Base-by-base conservation (phyloP, 306 rosid species). In the Vigna radiata region DNA sequence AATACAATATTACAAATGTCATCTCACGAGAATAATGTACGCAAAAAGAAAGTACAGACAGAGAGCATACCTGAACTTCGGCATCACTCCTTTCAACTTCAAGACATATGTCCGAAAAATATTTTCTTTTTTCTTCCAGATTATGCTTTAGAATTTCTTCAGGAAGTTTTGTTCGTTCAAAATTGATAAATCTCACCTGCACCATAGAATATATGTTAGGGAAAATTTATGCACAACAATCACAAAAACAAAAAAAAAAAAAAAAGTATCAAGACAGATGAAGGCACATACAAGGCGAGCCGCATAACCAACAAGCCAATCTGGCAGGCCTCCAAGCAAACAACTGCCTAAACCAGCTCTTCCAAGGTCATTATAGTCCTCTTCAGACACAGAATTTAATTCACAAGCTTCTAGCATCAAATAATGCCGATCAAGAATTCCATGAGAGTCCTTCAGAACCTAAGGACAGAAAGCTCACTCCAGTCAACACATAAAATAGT, bases 261-360 rank as follows among this genome's bases (percentile, higher is more conserved):
- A 54, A 31, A 49, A 55, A 16, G 25, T 31, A 62, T 81, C 49
- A 70, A 73, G n/a, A 72, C 29, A 2, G 68, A 4, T 78, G 69
- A 68, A 54, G 41, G 29, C 63, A 74, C 90, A 73, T 89, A 96
- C 99, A 88, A 96, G 84, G 76, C 98, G 99, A 73, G 99, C 99
- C 2, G 98, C 89, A 88, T 96, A 96, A 29, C 94, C 96, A 79
- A 96, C 90, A 58, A 93, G 84, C 99, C 99, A 96, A 81, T 96
- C 96, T 59, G 99, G 99, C 77, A 96, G 84, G 71, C 98, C 98
- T 74, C 89, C 99, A 48, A 96, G 97, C 88, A 96, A 91, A 68
- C 99, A 96, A 85, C 96, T 89, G 82, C 98, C 99, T 70, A 96
- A 85, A 85, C 99, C 99, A 74, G 99, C 99, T 86, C 98, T 89